Conservation (phyloP, 2,329 filamentous ascomycete genomes). For the Magnaporthiopsis incrustans region DNA sequence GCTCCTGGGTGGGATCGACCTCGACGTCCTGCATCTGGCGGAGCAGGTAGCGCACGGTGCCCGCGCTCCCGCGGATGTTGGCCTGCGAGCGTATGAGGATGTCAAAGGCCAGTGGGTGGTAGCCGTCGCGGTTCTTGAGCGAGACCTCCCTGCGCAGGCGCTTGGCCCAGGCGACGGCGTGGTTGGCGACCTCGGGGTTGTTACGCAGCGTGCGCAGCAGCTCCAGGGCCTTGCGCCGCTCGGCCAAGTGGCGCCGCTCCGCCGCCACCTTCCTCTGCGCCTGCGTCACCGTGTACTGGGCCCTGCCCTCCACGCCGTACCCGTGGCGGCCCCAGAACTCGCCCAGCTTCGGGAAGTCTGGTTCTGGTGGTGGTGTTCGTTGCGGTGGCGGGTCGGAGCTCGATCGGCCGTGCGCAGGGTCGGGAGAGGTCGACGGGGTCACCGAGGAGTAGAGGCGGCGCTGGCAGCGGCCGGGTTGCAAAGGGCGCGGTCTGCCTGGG, state of each 20-base stretch:
- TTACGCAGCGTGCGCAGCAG: conserved; percentile 32
- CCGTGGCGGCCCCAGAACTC: background rate
- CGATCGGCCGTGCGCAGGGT: background rate
- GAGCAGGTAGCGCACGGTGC: conserved; percentile 54
- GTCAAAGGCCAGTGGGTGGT: conserved; percentile 49
- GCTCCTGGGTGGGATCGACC: conserved; percentile 54
- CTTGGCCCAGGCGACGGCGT: conserved; percentile 34
- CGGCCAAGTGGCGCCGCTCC: background rate
- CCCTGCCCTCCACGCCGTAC: background rate
- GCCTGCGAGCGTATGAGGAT: conserved; percentile 67
- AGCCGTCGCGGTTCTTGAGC: conserved; percentile 43
- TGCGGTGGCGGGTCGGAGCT: background rate
- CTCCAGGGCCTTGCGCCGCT: conserved; percentile 34
- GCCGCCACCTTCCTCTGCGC: background rate
- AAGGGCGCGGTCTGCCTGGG: background rate
- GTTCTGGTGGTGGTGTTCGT: background rate
- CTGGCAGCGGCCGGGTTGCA: background rate
- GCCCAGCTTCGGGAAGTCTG: background rate
- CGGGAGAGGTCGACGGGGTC: background rate
- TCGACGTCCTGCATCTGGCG: conserved; percentile 59
- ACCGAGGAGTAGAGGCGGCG: background rate
- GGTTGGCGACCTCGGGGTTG: conserved; percentile 7
- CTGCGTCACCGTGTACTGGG: background rate
- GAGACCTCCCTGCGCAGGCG: conserved; percentile 49
- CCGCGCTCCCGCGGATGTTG: conserved; percentile 58